phyloP scores from a whole-genome alignment of 441 rosid genomes.

The Brassica balearica region DNA sequence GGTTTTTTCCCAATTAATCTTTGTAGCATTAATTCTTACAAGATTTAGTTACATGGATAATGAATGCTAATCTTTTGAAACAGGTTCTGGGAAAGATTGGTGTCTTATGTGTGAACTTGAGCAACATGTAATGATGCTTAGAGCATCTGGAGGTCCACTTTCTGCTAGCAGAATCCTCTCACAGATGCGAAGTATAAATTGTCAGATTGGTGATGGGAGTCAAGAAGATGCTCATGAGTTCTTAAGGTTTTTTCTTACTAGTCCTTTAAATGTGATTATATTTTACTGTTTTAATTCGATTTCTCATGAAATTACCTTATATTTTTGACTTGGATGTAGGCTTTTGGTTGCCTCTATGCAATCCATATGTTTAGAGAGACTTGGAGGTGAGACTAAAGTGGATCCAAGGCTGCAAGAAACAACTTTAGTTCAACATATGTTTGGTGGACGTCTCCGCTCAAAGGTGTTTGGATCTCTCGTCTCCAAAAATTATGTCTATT shows the following conservation, averaged over 20 bases:
- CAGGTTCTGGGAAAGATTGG: conserved; percentile 57
- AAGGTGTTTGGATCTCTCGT: conserved; percentile 49
- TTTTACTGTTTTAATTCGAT: not conserved
- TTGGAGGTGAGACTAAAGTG: conserved; percentile 82
- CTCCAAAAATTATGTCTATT: not conserved
- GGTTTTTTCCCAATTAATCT: conserved; percentile 27
- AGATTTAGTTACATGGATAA: not conserved
- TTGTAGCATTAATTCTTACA: not conserved
- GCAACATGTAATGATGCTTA: conserved; percentile 72
- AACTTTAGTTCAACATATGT: conserved; percentile 78
- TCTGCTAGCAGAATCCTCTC: conserved; percentile 73
- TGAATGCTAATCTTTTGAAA: not conserved
- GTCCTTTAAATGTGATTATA: not conserved
- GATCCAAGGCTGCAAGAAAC: conserved; percentile 77
- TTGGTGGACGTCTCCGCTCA: conserved; percentile 86
- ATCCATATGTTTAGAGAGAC: conserved; percentile 78
- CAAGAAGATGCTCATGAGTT: conserved; percentile 97
- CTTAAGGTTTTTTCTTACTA: conserved; percentile 58
- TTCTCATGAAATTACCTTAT: not conserved
- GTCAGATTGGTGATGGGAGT: conserved; percentile 85
- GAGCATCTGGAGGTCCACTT: conserved; percentile 72
- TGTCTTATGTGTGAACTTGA: conserved; percentile 94
- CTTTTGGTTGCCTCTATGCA: conserved; percentile 85
- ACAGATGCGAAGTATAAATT: conserved; percentile 66
- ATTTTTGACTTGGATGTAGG: conserved; percentile 46